phyloP scores from a whole-genome alignment of 495 filamentous ascomycete genomes.

The Hyaloscypha variabilis region DNA sequence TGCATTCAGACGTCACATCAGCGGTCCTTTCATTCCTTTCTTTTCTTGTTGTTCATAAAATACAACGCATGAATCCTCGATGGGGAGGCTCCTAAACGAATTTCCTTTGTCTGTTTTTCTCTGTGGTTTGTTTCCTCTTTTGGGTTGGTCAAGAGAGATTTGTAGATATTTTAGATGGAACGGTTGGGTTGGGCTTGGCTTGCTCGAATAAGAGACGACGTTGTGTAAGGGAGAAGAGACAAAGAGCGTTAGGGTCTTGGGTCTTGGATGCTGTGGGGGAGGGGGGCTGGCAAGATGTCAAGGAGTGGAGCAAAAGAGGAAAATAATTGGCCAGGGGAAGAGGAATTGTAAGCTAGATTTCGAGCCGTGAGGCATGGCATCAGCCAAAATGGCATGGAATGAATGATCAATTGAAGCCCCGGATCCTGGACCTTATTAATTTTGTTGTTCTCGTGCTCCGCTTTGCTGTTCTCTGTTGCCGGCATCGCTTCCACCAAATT shows the following conservation, averaged over 20 bases:
- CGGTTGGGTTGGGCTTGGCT: slow-evolving; percentile 3
- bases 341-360: slow-evolving; percentile 18
- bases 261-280: background rate
- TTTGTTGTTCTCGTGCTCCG: background rate
- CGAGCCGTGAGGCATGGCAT: background rate
- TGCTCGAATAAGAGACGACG: background rate
- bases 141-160: background rate
- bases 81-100: background rate
- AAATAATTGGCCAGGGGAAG: background rate
- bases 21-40: background rate
- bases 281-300: no score
- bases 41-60: background rate
- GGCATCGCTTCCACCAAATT: background rate
- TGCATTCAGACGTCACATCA: background rate
- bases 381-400: background rate
- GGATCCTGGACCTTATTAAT: background rate
- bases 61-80: background rate
- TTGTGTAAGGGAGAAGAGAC: slow-evolving; percentile 4
- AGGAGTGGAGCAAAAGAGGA: background rate
- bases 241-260: no score
- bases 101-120: background rate
- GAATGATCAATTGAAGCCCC: background rate
- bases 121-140: background rate
- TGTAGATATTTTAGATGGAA: background rate
- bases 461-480: background rate